These are phyloP conservation scores for Chiua virens DNA, from an alignment of 768 basidiomycete genomes.

Conservation along the genomic window DNA sequence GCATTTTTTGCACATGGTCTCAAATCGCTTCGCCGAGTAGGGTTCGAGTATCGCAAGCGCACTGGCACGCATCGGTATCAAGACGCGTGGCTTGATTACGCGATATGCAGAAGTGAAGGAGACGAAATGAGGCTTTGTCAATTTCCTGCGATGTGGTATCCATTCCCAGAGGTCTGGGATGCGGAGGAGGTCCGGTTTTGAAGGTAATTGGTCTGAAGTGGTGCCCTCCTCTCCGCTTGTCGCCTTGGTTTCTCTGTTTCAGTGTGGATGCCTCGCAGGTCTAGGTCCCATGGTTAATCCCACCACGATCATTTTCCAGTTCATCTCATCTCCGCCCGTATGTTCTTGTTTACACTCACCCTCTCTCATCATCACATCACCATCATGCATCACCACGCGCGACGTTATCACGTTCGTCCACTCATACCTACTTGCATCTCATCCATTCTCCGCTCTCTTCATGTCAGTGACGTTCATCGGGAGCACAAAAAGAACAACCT, in stretches of 20 bases:
- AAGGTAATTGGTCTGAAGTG: not conserved
- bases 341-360: constrained; percentile 1
- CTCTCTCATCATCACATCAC: constrained; percentile 4
- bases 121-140: constrained; percentile 20
- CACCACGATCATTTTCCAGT: constrained; percentile 9
- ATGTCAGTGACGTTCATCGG: constrained; percentile 5
- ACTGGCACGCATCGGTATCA: constrained; percentile 37
- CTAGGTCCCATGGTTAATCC: constrained; percentile 17
- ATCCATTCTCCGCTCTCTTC: not conserved
- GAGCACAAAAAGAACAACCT: constrained; percentile 6
- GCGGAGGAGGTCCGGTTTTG: constrained; percentile 24
- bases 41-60: constrained; percentile 38
- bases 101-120: constrained; percentile 18
- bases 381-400: constrained; percentile 19
- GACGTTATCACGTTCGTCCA: constrained; percentile 9
- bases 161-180: constrained; percentile 37
- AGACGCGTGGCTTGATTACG: constrained; percentile 37
- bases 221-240: not conserved
- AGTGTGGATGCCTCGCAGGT: constrained; percentile 15
- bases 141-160: constrained; percentile 33
- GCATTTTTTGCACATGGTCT: constrained; percentile 28
- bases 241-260: not conserved
- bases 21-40: constrained; percentile 33
- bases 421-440: constrained; percentile 16
- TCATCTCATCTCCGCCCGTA: constrained; percentile 1